A percentile compares a stretch with the other conserved stretches of the same genome.
phyloP scores from a whole-genome alignment of 2,329 filamentous ascomycete species.

The Fusarium luffae region DNA sequence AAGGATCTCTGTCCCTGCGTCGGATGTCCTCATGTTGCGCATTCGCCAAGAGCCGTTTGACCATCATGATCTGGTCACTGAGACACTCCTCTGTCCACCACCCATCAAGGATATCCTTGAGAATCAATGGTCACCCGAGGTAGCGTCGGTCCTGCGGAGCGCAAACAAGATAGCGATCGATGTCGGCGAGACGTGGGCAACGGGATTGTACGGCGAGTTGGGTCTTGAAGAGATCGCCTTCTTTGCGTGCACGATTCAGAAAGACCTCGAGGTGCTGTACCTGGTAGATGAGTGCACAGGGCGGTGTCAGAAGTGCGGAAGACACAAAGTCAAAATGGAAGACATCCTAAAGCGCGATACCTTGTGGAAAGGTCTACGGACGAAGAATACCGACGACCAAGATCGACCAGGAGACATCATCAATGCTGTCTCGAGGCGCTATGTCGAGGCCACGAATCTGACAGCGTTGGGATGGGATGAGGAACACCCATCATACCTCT shows the following conservation, averaged over 20 bases:
- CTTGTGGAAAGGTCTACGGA: slow-evolving; percentile 40
- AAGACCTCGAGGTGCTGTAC: slow-evolving; percentile 47
- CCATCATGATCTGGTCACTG: slow-evolving; percentile 11
- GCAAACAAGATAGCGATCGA: slow-evolving; percentile 47
- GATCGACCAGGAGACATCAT: slow-evolving; percentile 45
- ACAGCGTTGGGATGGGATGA: slow-evolving; percentile 48
- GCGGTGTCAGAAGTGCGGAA: slow-evolving; percentile 40
- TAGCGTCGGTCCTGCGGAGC: slow-evolving; percentile 41
- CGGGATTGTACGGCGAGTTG: slow-evolving; percentile 35
- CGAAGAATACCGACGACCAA: slow-evolving; percentile 24
- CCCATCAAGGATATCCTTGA: slow-evolving; percentile 43
- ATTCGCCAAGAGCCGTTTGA: slow-evolving; percentile 36
- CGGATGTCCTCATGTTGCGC: slow-evolving; percentile 47
- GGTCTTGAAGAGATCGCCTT: slow-evolving; percentile 46
- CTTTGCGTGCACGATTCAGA: slow-evolving; percentile 47
- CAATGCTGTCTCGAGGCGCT: slow-evolving; percentile 45
- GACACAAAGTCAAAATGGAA: slow-evolving; percentile 8
- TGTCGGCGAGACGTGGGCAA: slow-evolving; percentile 43
- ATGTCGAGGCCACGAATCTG: slow-evolving; percentile 49
- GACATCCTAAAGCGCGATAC: slow-evolving; percentile 32
- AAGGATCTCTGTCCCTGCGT: slow-evolving; percentile 39
- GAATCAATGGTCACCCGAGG: slow-evolving; percentile 46
- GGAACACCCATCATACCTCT: slow-evolving; percentile 47
- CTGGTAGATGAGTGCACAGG: slow-evolving; percentile 47
- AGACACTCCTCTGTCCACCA: slow-evolving; percentile 33